A percentile compares a stretch with the other conserved stretches of the same genome.
Conservation (phyloP, 2,329 filamentous ascomycete genomes). For the Xylariaceae sp. region DNA sequence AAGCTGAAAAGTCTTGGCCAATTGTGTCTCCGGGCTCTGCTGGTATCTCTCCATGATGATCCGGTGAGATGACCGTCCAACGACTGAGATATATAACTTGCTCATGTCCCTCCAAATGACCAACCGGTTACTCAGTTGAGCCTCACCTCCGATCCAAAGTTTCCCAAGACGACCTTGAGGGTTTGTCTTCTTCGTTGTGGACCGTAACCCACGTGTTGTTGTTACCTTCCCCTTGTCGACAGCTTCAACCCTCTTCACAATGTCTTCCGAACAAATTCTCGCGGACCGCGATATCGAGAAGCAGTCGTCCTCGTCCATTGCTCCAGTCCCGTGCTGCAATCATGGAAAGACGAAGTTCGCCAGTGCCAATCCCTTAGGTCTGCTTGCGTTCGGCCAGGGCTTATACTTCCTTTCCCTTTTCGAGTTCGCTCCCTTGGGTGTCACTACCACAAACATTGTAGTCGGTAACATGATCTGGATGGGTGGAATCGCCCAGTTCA, state of each 20-base stretch:
- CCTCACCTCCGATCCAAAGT: slow-evolving; percentile 12
- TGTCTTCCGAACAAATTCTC: slow-evolving; percentile 22
- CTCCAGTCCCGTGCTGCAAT: slow-evolving; percentile 11
- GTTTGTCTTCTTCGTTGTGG: slow-evolving; percentile 14
- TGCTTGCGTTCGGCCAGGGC: slow-evolving; percentile 36
- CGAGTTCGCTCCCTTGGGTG: slow-evolving; percentile 22
- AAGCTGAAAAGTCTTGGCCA: slow-evolving; percentile 17
- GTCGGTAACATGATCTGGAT: slow-evolving; percentile 36
- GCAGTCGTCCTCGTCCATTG: slow-evolving; percentile 18
- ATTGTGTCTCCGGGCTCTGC: slow-evolving; percentile 5
- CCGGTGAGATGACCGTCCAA: slow-evolving; percentile 15
- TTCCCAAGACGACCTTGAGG: slow-evolving; percentile 14
- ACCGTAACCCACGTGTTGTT: slow-evolving; percentile 14
- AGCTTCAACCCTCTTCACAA: slow-evolving; percentile 5
- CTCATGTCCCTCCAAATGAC: slow-evolving; percentile 11
- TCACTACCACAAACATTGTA: slow-evolving; percentile 27
- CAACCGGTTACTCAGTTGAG: not conserved
- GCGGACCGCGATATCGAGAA: slow-evolving; percentile 24
- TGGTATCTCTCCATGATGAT: not conserved
- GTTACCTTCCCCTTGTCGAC: slow-evolving; percentile 5
- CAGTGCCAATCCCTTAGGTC: slow-evolving; percentile 30
- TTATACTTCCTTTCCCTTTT: slow-evolving; percentile 25
- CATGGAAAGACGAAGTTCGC: slow-evolving; percentile 23
- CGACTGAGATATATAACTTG: slow-evolving; percentile 18
- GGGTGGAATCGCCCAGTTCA: slow-evolving; percentile 30